Evolutionary conservation across 1,139 yeast genomes (phyloP).

Genomic region (Kluyveromyces sp.): DNA sequence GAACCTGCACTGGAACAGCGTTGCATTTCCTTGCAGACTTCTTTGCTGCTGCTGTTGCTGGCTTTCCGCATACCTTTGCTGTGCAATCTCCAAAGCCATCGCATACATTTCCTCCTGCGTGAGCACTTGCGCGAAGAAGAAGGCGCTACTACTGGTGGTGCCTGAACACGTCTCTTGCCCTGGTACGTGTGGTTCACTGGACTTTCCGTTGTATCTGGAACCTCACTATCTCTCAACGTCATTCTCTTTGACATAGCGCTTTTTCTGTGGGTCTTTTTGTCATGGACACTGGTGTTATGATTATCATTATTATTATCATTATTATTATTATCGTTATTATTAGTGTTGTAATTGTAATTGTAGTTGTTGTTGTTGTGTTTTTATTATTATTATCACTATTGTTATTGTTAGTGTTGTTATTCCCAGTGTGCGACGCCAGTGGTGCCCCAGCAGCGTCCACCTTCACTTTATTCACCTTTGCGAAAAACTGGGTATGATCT

Average conservation of each 20-base stretch:
- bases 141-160: neutral
- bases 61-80: constrained; percentile 7
- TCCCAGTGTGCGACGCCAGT: neutral
- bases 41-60: no score
- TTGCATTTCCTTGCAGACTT: no score
- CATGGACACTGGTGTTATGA: neutral
- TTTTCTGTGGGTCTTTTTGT: constrained; percentile 1
- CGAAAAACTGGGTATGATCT: neutral
- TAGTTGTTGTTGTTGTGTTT: neutral
- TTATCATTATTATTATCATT: neutral
- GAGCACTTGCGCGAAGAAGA: constrained; percentile 8
- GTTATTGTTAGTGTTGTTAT: no score
- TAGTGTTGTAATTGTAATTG: no score
- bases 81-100: constrained; percentile 29
- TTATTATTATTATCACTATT: no score
- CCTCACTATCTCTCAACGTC: constrained; percentile 13
- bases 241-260: constrained; percentile 20
- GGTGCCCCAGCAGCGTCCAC: neutral
- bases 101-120: constrained; percentile 28
- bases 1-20: no score
- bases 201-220: neutral
- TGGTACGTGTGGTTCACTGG: neutral
- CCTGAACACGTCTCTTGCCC: neutral
- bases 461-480: neutral
- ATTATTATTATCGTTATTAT: neutral